Evolutionary conservation across 1,284 basidiomycete species (phyloP).

Genomic region (Microbotryum silenes-acaulis): DNA sequence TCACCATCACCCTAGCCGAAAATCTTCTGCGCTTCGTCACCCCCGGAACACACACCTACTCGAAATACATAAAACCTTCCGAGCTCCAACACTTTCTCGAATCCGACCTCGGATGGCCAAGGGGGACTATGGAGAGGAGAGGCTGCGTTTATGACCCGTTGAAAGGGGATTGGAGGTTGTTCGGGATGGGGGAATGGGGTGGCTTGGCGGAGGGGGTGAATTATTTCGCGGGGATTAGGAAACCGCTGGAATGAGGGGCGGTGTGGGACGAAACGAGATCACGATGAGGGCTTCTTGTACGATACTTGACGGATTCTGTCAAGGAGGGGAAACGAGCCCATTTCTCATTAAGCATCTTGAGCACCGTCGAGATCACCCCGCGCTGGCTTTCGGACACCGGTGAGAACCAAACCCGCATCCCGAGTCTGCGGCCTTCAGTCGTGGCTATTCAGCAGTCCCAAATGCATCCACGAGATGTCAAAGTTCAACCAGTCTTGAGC

Average conservation of each 20-base stretch:
- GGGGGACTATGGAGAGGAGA: slow-evolving; percentile 21
- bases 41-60: slow-evolving; percentile 83
- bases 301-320: no score
- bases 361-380: no score
- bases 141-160: slow-evolving; percentile 32
- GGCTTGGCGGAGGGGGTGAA: slow-evolving; percentile 24
- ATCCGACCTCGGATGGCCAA: slow-evolving; percentile 46
- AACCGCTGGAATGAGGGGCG: slow-evolving; percentile 16
- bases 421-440: no score
- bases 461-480: no score
- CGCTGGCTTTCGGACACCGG: no score
- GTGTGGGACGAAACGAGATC: no score
- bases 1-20: slow-evolving; percentile 89
- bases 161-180: slow-evolving; percentile 19
- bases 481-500: no score
- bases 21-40: slow-evolving; percentile 72
- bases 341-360: no score
- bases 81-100: slow-evolving; percentile 84
- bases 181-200: slow-evolving; percentile 17
- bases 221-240: slow-evolving; percentile 28
- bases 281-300: no score
- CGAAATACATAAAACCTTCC: slow-evolving; percentile 79
- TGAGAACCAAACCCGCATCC: no score
- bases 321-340: no score
- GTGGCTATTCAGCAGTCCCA: no score